Evolutionary conservation across 1,139 yeast genomes (phyloP), one percentile per base, ranked within the genome.

Genomic region (Yarrowia galli): DNA sequence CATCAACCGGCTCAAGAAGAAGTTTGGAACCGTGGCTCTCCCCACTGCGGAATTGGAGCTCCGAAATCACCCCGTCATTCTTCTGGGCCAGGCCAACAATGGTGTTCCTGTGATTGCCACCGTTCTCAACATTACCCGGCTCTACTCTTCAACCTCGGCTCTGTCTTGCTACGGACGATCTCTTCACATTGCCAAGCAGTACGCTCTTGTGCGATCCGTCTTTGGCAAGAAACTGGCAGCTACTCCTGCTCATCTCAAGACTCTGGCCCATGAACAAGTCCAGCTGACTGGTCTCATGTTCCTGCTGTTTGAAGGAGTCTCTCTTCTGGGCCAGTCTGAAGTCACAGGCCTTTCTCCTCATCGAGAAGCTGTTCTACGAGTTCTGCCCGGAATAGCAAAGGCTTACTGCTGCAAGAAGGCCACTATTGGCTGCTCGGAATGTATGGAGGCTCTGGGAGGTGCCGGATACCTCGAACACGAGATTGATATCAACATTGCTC

Each of bases 371-470:
- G 69, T 76, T 13, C 63, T 74, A 32, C 69, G 79, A 25, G 67
- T 75, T 4, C 67, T 76, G 5, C 75, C 78, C 4, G 77, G 79
- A 3, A 67, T 76, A 2, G 71, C 75, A 64, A 76, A 76, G 67
- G 76, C 77, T 2, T 65, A 70, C 25, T 69, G 71, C 3, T 75
- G 77, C 43, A 76, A 76, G 58, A 64, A 69, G 25, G 70, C 78
- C 23, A 69, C 74, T 18, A 65, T 71, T 16, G 75, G 75, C 5
- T 71, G 76, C 32, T 73, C 76, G 0, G 79, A 76, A 66, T 76
- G 78, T 67, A 75, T 76, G 76, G 79, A 76, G 58, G 76, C 76
- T 3, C 68, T 76, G 36, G 79, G 79, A 28, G 79, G 79, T 4
- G 73, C 75, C 1, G 79, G 79, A 20, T 76, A 76, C 65, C 68